Percentiles rank a stretch among this genome's conserved stretches.
These are phyloP conservation scores for Stagonosporopsis chrysanthemi DNA, from an alignment of 2,329 filamentous ascomycete species.

Conservation along the genomic window DNA sequence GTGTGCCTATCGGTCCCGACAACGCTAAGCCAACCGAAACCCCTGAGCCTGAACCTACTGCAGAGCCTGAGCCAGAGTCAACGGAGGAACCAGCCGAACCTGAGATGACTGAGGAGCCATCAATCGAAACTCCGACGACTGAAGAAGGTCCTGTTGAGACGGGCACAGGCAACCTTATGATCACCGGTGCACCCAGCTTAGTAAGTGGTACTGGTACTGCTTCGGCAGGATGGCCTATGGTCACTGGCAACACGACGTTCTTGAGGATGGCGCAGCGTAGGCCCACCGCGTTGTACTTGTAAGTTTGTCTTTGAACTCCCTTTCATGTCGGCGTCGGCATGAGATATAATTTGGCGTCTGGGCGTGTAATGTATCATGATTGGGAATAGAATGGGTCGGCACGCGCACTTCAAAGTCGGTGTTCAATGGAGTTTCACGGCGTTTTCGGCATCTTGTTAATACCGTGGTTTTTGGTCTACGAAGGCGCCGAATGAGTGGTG, in stretches of 20 bases:
- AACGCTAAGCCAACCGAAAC: constrained; percentile 21
- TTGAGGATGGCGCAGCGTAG: constrained; percentile 21
- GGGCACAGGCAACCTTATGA: constrained; percentile 11
- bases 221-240: constrained; percentile 17
- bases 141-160: constrained; percentile 11
- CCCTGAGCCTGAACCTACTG: constrained; percentile 15
- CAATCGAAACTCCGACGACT: constrained; percentile 2
- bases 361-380: neutral
- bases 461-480: neutral
- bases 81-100: constrained; percentile 14
- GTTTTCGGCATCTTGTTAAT: neutral
- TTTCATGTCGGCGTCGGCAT: neutral
- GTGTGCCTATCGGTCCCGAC: constrained; percentile 27
- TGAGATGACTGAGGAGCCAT: constrained; percentile 11
- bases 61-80: constrained; percentile 13
- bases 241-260: constrained; percentile 25
- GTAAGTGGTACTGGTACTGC: constrained; percentile 17
- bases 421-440: neutral
- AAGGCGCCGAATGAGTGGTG: neutral
- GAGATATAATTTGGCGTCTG: neutral
- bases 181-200: constrained; percentile 12
- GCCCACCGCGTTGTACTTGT: constrained; percentile 18
- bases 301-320: neutral
- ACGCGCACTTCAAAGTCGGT: neutral
- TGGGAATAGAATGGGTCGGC: neutral